phyloP scores from a whole-genome alignment of 768 basidiomycete genomes.

The Mrakia frigida region DNA sequence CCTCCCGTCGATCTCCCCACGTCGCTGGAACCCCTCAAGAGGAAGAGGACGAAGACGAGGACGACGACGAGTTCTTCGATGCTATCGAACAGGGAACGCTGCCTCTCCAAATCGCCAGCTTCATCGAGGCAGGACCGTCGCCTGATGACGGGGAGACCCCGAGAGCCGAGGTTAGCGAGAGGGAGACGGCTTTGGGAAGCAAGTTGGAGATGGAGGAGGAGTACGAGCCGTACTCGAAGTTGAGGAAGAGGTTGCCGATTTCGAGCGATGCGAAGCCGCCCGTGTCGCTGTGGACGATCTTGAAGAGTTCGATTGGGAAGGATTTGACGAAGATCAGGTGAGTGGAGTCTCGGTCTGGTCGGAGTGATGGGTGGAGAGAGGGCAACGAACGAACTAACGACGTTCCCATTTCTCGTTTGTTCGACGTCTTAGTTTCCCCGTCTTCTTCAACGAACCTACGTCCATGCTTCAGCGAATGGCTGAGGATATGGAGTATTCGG shows the following conservation, averaged over 20 bases:
- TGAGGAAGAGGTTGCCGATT: conserved; percentile 60
- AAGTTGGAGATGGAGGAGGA: conserved; percentile 46
- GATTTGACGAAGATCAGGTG: conserved; percentile 84
- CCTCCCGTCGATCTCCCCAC: too few species aligned
- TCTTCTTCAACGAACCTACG: conserved; percentile 54
- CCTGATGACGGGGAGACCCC: conserved; percentile 36
- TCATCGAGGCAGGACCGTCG: conserved; percentile 51
- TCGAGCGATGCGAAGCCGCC: conserved; percentile 72
- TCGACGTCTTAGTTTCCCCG: conserved; percentile 20
- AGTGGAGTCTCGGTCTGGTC: background rate
- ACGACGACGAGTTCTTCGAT: conserved; percentile 88
- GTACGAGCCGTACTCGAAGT: conserved; percentile 63
- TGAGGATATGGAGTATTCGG: conserved; percentile 96
- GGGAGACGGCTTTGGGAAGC: conserved; percentile 22
- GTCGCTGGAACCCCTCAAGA: conserved; percentile 16
- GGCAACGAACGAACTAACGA: background rate
- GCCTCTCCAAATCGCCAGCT: conserved; percentile 61
- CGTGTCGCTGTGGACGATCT: conserved; percentile 86
- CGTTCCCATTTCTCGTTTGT: background rate
- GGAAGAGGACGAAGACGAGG: conserved; percentile 43
- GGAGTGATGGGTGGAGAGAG: background rate
- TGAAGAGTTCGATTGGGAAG: conserved; percentile 94
- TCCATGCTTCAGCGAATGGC: conserved; percentile 97
- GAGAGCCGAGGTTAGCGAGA: conserved; percentile 5
- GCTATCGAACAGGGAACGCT: conserved; percentile 84